Evolutionary conservation across 495 filamentous ascomycete species (phyloP).

Genomic region (Aspergillus steynii): DNA sequence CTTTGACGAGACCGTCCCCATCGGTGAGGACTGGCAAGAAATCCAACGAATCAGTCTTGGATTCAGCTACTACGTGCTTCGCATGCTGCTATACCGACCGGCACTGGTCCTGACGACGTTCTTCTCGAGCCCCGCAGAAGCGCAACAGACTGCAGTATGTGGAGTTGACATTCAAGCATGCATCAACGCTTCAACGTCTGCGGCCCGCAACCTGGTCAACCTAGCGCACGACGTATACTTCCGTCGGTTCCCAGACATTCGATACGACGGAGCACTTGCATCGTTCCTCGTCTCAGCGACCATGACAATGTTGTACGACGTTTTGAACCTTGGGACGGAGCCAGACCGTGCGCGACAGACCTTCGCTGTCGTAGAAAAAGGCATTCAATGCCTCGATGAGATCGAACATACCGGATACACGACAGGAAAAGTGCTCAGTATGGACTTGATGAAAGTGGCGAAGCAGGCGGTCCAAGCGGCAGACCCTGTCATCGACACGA

Average conservation of each 20-base stretch:
- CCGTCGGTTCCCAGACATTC: conserved; percentile 11
- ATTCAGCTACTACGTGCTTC: conserved; percentile 5
- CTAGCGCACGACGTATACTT: conserved; percentile 16
- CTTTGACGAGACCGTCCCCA: conserved; percentile 11
- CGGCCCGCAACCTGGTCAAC: conserved; percentile 8
- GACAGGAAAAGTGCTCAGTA: conserved; percentile 10
- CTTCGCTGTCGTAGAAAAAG: conserved; percentile 12
- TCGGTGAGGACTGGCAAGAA: conserved; percentile 15
- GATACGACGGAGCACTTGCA: conserved; percentile 13
- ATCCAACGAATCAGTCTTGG: conserved; percentile 15
- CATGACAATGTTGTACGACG: conserved; percentile 12
- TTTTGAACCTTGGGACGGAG: conserved; percentile 9
- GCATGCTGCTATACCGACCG: conserved; percentile 14
- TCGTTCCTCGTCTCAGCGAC: conserved; percentile 10
- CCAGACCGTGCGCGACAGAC: conserved; percentile 10
- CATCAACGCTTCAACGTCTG: conserved; percentile 11
- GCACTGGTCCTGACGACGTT: conserved; percentile 15
- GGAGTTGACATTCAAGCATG: conserved; percentile 10
- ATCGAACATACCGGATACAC: conserved; percentile 15
- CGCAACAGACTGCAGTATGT: conserved; percentile 3
- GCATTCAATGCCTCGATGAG: conserved; percentile 15
- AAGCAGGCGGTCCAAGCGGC: conserved; percentile 12
- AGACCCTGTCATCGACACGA: conserved; percentile 12
- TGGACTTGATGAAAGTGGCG: conserved; percentile 19
- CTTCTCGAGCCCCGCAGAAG: conserved; percentile 6